These are phyloP conservation scores for Elaphomyces granulatus DNA, from an alignment of 495 filamentous ascomycete species.

Conservation along the genomic window DNA sequence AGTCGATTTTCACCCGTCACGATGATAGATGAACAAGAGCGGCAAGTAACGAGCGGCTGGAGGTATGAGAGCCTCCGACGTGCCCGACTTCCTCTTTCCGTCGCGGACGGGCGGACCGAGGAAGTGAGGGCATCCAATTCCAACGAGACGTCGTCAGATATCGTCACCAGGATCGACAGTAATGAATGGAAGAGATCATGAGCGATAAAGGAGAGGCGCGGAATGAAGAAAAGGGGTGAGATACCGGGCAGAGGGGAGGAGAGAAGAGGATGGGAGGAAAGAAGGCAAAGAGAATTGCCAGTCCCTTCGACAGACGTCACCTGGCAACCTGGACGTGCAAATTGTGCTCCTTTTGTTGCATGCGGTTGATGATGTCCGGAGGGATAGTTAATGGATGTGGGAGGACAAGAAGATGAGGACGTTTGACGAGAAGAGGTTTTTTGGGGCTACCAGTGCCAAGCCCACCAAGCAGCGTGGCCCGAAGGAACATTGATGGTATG, in stretches of 20 bases:
- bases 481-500: too few species aligned
- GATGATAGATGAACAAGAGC: conserved; percentile 10
- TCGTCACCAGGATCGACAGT: conserved; percentile 1
- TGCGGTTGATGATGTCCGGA: too few species aligned
- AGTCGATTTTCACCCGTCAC: neutral
- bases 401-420: too few species aligned
- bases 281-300: neutral
- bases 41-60: conserved; percentile 32
- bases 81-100: conserved; percentile 21
- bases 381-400: too few species aligned
- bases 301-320: too few species aligned
- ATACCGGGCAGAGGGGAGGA: too few species aligned
- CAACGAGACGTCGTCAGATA: neutral
- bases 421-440: too few species aligned
- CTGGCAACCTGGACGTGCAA: too few species aligned
- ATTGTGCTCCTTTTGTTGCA: too few species aligned
- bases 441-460: too few species aligned
- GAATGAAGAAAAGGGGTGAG: conserved; percentile 9
- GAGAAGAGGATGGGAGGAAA: neutral
- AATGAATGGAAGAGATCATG: conserved; percentile 17
- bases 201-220: conserved; percentile 12
- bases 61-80: conserved; percentile 37
- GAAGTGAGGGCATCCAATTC: neutral
- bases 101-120: neutral
- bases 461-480: too few species aligned